Evolutionary conservation across 2,329 filamentous ascomycete genomes (phyloP), one percentile per base, ranked within the genome.

Genomic region (Zymoseptoria crescenta): DNA sequence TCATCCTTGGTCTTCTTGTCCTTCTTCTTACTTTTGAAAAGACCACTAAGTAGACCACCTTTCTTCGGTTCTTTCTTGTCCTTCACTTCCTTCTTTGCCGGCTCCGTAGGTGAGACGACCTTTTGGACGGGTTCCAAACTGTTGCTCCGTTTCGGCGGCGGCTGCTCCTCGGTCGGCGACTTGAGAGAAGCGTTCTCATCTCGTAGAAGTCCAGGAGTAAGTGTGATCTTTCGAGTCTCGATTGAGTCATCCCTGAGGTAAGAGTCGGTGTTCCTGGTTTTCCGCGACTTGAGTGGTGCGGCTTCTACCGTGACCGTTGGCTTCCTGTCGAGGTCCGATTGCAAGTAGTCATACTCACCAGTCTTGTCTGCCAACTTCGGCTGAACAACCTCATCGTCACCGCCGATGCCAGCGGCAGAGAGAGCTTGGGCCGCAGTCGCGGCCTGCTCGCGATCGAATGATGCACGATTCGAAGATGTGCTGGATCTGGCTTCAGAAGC

Each of bases 221-320:
- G 82, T 0, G 92, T 96, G 66, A 99, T 97, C 77, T 97, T 97
- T 74, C 95, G 91, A 2, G 94, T 96, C 74, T 97, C 94, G 45
- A 91, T 88, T 30, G 85, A 91, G 70, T 99, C 93, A 70, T 97
- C 94, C 74, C 91, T 96, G 80, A 96, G 96, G 79, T 97, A 96
- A 0, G 93, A 96, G 74, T 97, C 93, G 4, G 91, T 93, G 71
- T 95, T 95, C 64, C 93, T 84, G 49, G 91, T 91, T 67, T 96
- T 95, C 64, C 87, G 85, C 41, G 90, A 91, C 70, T 87, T 84
- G 71, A 74, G 68, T 27, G 72, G 72, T 54, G 72, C 72, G 55
- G 72, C 72, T 66, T 74, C 72, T 65, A 63, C 58, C 54, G 58
- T 59, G 49, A 63, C 59, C n/a, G 56, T 64, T 59, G 57, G 64